Evolutionary conservation across 768 basidiomycete genomes (phyloP).

Genomic region (Hysterangium stoloniferum): DNA sequence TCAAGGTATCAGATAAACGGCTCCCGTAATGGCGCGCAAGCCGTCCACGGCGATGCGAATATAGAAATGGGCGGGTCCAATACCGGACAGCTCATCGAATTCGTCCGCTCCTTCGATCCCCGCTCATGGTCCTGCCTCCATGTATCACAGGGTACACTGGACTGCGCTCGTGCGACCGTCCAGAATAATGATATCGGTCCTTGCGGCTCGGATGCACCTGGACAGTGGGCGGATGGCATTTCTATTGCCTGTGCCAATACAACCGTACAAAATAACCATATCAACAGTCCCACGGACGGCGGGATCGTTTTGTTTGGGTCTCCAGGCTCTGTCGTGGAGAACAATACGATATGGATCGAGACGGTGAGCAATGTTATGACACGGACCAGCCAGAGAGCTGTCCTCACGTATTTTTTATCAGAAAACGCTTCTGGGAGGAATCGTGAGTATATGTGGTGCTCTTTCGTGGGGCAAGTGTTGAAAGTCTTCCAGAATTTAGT

Average conservation of each 20-base stretch:
- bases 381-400: too few species aligned
- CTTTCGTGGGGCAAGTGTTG: not conserved
- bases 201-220: conserved; percentile 54
- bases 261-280: conserved; percentile 57
- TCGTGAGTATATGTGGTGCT: conserved; percentile 26
- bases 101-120: conserved; percentile 68
- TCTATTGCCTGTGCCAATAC: conserved; percentile 62
- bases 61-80: conserved; percentile 82
- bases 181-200: conserved; percentile 84
- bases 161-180: conserved; percentile 55
- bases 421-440: conserved; percentile 67
- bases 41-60: conserved; percentile 59
- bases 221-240: conserved; percentile 80
- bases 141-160: conserved; percentile 60
- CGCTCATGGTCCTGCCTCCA: conserved; percentile 82
- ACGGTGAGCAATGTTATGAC: conserved; percentile 41
- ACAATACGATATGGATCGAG: conserved; percentile 68
- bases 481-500: conserved; percentile 46
- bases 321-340: conserved; percentile 63
- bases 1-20: conserved; percentile 57
- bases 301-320: conserved; percentile 74
- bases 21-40: conserved; percentile 45
- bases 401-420: too few species aligned
- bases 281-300: conserved; percentile 70
- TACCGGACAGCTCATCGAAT: conserved; percentile 65